A percentile compares a stretch with the other conserved stretches of the same genome.
phyloP scores from a whole-genome alignment of 805 yeast species.

The Myxozyma mucilagina region DNA sequence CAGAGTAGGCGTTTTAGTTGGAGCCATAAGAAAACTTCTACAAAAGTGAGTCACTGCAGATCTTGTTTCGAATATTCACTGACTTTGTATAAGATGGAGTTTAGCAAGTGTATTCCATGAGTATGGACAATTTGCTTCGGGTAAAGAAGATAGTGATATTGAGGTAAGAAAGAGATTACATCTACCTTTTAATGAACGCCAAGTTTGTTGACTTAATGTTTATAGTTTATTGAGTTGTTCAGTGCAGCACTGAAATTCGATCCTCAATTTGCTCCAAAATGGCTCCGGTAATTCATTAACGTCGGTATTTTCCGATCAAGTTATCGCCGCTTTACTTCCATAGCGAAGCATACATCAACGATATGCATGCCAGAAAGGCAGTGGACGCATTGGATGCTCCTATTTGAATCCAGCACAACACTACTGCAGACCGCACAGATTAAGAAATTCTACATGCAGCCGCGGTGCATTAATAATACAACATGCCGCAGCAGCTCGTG shows the following conservation, averaged over 20 bases:
- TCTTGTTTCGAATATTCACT: neutral
- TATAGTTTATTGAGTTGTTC: constrained; percentile 71
- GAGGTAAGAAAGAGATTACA: constrained; percentile 45
- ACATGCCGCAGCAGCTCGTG: too few relatives aligned
- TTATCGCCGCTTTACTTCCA: neutral
- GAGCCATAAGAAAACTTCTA: constrained; percentile 75
- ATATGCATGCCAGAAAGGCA: too few relatives aligned
- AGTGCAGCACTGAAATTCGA: constrained; percentile 58
- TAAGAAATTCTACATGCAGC: too few relatives aligned
- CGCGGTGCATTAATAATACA: too few relatives aligned
- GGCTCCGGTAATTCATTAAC: constrained; percentile 45
- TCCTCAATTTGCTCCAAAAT: constrained; percentile 57
- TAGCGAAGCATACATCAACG: too few relatives aligned
- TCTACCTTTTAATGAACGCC: neutral
- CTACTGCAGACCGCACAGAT: too few relatives aligned
- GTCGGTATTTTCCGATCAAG: neutral
- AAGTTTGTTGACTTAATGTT: neutral
- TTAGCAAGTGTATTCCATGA: constrained; percentile 91
- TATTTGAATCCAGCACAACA: too few relatives aligned
- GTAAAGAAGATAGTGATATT: constrained; percentile 88
- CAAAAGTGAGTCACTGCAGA: constrained; percentile 44
- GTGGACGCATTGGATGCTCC: too few relatives aligned
- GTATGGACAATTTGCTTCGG: constrained; percentile 87
- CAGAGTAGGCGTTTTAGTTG: constrained; percentile 91
- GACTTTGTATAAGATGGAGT: constrained; percentile 57